Evolutionary conservation across 2,329 filamentous ascomycete genomes (phyloP).

Genomic region (Aspergillus ochraceus): DNA sequence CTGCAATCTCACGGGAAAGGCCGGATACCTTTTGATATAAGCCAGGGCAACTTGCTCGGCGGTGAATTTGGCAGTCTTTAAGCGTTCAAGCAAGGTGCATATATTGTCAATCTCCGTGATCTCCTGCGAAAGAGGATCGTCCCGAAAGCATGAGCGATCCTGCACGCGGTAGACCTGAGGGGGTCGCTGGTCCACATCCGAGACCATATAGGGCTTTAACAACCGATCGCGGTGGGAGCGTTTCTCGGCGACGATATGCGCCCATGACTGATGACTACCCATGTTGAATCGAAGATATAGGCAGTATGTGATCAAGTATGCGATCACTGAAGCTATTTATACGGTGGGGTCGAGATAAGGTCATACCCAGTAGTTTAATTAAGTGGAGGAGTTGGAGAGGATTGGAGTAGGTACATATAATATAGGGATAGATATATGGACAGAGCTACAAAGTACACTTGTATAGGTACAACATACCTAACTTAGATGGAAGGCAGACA

Average conservation of each 20-base stretch:
- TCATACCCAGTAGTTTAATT: too few relatives aligned
- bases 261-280: constrained; percentile 27
- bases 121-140: constrained; percentile 22
- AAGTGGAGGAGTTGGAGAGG: not conserved
- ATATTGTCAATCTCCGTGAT: constrained; percentile 36
- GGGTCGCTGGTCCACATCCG: constrained; percentile 25
- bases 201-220: constrained; percentile 29
- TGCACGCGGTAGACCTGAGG: constrained; percentile 25
- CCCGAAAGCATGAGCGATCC: constrained; percentile 23
- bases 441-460: too few relatives aligned
- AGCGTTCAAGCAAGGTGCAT: constrained; percentile 15
- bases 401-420: not conserved
- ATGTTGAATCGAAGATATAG: constrained; percentile 10
- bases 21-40: constrained; percentile 35
- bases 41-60: constrained; percentile 30
- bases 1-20: too few relatives aligned
- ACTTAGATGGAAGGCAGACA: not conserved
- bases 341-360: not conserved
- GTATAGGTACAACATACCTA: not conserved
- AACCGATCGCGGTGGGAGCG: constrained; percentile 24
- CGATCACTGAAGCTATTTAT: not conserved
- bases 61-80: constrained; percentile 25
- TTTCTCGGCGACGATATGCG: constrained; percentile 32
- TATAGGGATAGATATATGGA: not conserved
- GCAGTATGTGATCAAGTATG: not conserved